These are phyloP conservation scores for Stagonosporopsis rhizophila DNA, from an alignment of 2,329 filamentous ascomycete species.

Conservation along the genomic window DNA sequence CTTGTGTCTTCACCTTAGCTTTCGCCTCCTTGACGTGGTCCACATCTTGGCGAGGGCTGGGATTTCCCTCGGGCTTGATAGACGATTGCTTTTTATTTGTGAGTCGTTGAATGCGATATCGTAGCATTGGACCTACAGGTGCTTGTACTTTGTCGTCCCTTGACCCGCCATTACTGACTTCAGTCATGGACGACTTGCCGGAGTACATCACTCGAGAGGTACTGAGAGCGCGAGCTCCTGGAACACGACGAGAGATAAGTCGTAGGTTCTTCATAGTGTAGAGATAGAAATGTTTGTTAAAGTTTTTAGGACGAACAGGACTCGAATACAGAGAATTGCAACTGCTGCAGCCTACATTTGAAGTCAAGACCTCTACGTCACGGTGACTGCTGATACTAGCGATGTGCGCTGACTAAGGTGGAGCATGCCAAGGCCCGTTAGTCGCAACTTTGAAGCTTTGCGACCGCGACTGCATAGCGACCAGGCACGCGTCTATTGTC, in stretches of 20 bases:
- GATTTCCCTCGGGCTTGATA: slow-evolving; percentile 13
- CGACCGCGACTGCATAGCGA: slow-evolving; percentile 25
- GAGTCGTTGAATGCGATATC: background rate
- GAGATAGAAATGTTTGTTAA: background rate
- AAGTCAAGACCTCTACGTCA: slow-evolving; percentile 27
- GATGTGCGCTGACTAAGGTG: slow-evolving; percentile 7
- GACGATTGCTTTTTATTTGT: slow-evolving; percentile 18
- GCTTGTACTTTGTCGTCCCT: slow-evolving; percentile 11
- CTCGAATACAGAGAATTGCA: background rate
- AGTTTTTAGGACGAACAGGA: background rate
- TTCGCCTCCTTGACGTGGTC: slow-evolving; percentile 24
- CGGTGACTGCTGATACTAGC: slow-evolving; percentile 27
- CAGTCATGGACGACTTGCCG: slow-evolving; percentile 15
- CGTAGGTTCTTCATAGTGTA: slow-evolving; percentile 13
- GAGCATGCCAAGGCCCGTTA: slow-evolving; percentile 30
- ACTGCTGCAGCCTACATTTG: background rate
- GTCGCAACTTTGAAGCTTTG: slow-evolving; percentile 25
- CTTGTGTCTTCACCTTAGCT: slow-evolving; percentile 61
- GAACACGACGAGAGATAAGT: slow-evolving; percentile 2
- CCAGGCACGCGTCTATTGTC: slow-evolving; percentile 17
- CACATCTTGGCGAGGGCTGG: slow-evolving; percentile 8
- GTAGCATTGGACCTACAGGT: slow-evolving; percentile 1
- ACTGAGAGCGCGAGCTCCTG: slow-evolving; percentile 15
- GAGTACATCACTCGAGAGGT: slow-evolving; percentile 9
- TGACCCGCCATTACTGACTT: slow-evolving; percentile 13